phyloP scores from a whole-genome alignment of 352 stramenopile species.

The Pythium volutum region DNA sequence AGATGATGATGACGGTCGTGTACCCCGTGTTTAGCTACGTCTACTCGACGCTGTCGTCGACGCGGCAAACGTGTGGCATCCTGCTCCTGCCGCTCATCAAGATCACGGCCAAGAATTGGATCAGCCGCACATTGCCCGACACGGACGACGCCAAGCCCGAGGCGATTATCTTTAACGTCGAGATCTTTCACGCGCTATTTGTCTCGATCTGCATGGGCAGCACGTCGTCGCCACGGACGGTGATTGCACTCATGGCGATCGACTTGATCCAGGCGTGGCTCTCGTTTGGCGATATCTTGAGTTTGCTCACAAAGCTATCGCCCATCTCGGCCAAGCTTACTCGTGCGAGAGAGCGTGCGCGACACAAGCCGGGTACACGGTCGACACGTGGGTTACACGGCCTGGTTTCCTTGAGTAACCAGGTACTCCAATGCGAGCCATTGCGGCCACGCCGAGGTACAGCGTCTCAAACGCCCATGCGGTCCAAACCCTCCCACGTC shows the following conservation, averaged over 20 bases:
- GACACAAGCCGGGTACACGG: background rate
- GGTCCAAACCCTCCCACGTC: background rate
- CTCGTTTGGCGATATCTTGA: constrained; percentile 6
- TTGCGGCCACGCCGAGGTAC: background rate
- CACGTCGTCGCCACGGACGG: constrained; percentile 4
- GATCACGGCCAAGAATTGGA: constrained; percentile 37
- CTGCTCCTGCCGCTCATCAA: constrained; percentile 42
- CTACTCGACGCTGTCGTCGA: constrained; percentile 13
- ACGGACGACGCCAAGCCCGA: constrained; percentile 31
- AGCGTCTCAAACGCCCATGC: background rate
- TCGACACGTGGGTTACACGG: background rate
- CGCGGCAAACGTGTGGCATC: constrained; percentile 13
- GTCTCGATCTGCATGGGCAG: constrained; percentile 17
- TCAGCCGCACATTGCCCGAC: constrained; percentile 21
- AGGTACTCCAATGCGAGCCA: background rate
- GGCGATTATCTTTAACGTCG: constrained; percentile 18
- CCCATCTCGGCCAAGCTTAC: background rate
- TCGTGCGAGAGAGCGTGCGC: background rate
- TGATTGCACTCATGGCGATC: constrained; percentile 3
- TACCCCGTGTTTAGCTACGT: constrained; percentile 19
- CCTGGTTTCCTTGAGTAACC: background rate
- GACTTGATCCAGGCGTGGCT: constrained; percentile 10
- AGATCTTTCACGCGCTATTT: constrained; percentile 26
- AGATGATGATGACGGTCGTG: constrained; percentile 12
- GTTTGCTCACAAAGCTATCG: background rate